Conservation (phyloP, 2,329 filamentous ascomycete genomes). For the Pestalotiopsis sp. region DNA sequence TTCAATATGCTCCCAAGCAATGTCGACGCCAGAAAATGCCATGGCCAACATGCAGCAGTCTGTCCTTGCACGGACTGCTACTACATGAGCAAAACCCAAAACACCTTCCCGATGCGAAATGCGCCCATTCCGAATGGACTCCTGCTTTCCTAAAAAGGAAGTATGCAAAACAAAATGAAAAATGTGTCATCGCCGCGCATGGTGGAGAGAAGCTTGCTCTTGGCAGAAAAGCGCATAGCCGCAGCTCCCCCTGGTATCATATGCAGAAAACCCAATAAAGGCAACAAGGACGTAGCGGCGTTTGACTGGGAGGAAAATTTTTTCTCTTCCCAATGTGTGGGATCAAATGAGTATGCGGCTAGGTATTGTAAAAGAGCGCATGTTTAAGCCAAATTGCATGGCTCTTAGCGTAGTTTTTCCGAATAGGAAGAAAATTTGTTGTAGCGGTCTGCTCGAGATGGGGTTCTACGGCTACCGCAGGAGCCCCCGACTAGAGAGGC, state of each 20-base stretch:
- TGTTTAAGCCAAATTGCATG: not conserved
- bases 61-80: not conserved
- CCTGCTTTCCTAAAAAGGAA: not conserved
- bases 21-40: constrained; percentile 5
- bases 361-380: constrained; percentile 3
- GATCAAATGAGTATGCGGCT: not conserved
- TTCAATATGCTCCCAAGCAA: not conserved
- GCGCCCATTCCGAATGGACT: not conserved
- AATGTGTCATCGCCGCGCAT: not conserved
- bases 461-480: not conserved
- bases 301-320: not conserved
- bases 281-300: not conserved
- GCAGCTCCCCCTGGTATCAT: constrained; percentile 1
- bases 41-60: not conserved
- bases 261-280: constrained; percentile 1
- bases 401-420: not conserved
- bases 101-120: constrained; percentile 5
- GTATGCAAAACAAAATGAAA: constrained; percentile 5
- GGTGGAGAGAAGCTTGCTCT: not conserved
- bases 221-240: not conserved
- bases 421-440: not conserved
- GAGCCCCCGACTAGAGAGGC: not conserved
- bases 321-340: not conserved
- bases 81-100: not conserved
- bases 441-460: not conserved